Evolutionary conservation across 257 asterid genomes (phyloP), one percentile per base, ranked within the genome.

Genomic region (Jacaranda copaia): DNA sequence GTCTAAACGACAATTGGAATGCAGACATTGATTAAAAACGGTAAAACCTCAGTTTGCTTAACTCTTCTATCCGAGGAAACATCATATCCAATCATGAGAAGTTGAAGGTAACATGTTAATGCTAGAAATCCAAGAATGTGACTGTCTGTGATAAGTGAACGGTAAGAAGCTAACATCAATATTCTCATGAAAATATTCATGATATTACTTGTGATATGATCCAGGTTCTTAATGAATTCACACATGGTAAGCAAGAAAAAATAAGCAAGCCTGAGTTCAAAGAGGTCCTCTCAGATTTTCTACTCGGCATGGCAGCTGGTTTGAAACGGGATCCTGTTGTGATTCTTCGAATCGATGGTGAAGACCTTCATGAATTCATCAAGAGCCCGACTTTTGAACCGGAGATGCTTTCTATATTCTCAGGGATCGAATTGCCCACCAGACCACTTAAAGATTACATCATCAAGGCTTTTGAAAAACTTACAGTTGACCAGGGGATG

Each of bases 221-320:
- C 5, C 84, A 90, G 96, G 96, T 91, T 55, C 94, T 91, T 77
- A 75, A 83, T 71, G 94, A 91, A 78, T 91, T 91, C 77, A 91
- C 96, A 2, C 92, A 81, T 66, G 90, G 94, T 70, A 84, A 83
- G 42, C 87, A 84, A 77, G 83, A 81, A 53, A 85, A 84, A 55
- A 86, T 91, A 68, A 82, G 81, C 85, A 91, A 87, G 88, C 68
- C 70, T 2, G 91, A 87, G 77, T 89, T 91, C 59, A 84, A 91
- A 86, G 89, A 61, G 68, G 94, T 91, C 71, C 87, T 89, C 51
- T 86, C 90, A 2, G 91, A 89, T 82, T 84, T 91, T 77, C 84
- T 89, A 67, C 43, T 85, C 55, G 93, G 93, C 82, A 88, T 91
- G 96, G 97, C 97, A 66, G 84, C 93, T 66, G 97, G 96, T 63